Evolutionary conservation across 2,329 filamentous ascomycete genomes (phyloP), one percentile per base, ranked within the genome.

Genomic region (Botrytis hyacinthi): DNA sequence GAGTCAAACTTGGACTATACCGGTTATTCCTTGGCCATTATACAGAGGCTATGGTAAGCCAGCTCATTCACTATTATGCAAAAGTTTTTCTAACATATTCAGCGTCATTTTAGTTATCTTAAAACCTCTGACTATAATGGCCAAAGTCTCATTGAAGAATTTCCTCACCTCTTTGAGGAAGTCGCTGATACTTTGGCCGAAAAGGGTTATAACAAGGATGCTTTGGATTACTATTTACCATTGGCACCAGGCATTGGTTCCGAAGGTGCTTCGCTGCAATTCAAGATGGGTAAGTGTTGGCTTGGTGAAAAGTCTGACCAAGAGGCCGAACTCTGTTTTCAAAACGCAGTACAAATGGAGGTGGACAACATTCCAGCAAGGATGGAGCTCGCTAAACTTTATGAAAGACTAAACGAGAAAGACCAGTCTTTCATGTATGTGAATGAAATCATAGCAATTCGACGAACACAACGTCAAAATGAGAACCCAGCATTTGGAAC

Each of bases 1-100:
- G 95, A 32, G 88, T 93, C 44, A 96, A 95, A 80, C 84, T 99
- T 76, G 95, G 93, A 5, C 84, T 95, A 6, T 95, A 94, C 80
- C 90, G 96, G n/a, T 83, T 97, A 51, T 90, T 89, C 72, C 84
- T 93, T 74, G 90, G 89, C 0, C 84, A 91, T 40, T 84, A 88
- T 35, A 84, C 89, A 22, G 95, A 98, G 84, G 94, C 93, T 29
- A 85, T 93, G 83, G 91, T 93, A 85, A 84, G 87, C 83, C 65
- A 22, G 73, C 44, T 66, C 46, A 32, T 26, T 62, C 29, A 20
- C 70, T 77, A 5, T 44, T 16, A 76, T 51, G 78, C 35, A 18
- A 26, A 32, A 20, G 48, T 54, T 32, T 68, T 22, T 69, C 75
- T 73, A 78, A 67, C 48, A 68, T 51, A 70, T 72, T 20, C 76